Conservation (phyloP, 352 stramenopile species). For the Phytophthora megakarya region DNA sequence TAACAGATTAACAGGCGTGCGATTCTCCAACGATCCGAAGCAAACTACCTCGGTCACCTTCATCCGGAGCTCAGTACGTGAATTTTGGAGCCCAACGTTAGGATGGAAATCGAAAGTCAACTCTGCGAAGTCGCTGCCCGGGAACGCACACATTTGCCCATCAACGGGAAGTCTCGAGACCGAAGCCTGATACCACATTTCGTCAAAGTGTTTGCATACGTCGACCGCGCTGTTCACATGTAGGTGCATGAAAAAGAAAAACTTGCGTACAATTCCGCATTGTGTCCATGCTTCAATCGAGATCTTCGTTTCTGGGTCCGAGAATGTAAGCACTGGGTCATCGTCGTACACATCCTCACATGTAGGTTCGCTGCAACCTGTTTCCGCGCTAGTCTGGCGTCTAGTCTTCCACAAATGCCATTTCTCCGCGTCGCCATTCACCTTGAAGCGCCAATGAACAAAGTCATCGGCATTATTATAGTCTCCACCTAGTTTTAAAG, state of each 20-base stretch:
- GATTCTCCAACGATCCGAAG: slow-evolving; percentile 36
- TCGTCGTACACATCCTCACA: slow-evolving; percentile 19
- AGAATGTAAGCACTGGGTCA: slow-evolving; percentile 43
- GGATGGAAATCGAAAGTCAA: slow-evolving; percentile 69
- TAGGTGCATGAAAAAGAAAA: slow-evolving; percentile 54
- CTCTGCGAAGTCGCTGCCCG: slow-evolving; percentile 64
- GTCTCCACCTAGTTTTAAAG: slow-evolving; percentile 23
- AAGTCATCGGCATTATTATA: slow-evolving; percentile 32
- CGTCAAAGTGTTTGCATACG: slow-evolving; percentile 52
- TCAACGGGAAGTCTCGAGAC: slow-evolving; percentile 35
- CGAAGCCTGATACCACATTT: slow-evolving; percentile 70
- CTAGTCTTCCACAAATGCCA: slow-evolving; percentile 55
- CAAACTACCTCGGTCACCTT: slow-evolving; percentile 52
- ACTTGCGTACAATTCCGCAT: slow-evolving; percentile 50
- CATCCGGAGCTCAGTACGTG: slow-evolving; percentile 35
- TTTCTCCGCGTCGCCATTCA: slow-evolving; percentile 42
- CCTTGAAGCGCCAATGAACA: slow-evolving; percentile 70
- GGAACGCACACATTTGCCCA: slow-evolving; percentile 50
- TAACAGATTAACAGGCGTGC: slow-evolving; percentile 41
- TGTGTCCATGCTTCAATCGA: slow-evolving; percentile 61
- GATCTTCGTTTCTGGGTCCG: slow-evolving; percentile 46
- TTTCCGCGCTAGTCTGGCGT: slow-evolving; percentile 24
- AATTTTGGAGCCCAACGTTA: slow-evolving; percentile 44
- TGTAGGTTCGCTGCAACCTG: slow-evolving; percentile 10
- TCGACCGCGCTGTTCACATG: slow-evolving; percentile 47